Evolutionary conservation across 306 rosid species (phyloP).

Genomic region (Dicorynia guianensis): DNA sequence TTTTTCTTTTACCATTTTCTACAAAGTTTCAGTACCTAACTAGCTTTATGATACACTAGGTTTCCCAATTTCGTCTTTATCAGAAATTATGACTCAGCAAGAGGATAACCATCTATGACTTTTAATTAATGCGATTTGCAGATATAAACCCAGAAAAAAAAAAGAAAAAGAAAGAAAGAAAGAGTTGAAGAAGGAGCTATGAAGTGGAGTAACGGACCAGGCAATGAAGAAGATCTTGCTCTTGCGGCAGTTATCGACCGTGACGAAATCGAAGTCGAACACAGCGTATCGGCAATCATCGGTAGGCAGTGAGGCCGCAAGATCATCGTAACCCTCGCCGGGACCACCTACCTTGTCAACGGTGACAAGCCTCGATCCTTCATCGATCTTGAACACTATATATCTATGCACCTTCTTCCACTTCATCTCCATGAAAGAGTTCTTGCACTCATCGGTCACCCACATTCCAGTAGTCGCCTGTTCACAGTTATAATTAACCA

Average conservation of each 20-base stretch:
- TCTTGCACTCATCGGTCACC: slow-evolving; percentile 99
- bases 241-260: slow-evolving; percentile 96
- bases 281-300: slow-evolving; percentile 98
- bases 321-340: slow-evolving; percentile 82
- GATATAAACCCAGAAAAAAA: no score
- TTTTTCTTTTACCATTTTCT: neutral
- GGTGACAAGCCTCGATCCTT: slow-evolving; percentile 78
- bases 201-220: slow-evolving; percentile 53
- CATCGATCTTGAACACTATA: slow-evolving; percentile 98
- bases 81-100: no score
- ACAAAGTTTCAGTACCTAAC: neutral
- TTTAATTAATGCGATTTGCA: no score
- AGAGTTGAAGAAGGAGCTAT: no score
- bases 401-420: slow-evolving; percentile 95
- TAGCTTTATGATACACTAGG: no score
- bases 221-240: slow-evolving; percentile 99
- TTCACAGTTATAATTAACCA: neutral
- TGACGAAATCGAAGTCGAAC: slow-evolving; percentile 94
- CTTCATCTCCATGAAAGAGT: slow-evolving; percentile 96
- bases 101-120: no score
- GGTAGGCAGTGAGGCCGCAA: slow-evolving; percentile 82
- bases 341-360: slow-evolving; percentile 96
- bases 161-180: no score
- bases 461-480: slow-evolving; percentile 99
- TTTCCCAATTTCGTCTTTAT: no score